Evolutionary conservation across 2,329 filamentous ascomycete species (phyloP).

Genomic region (Ophiostoma angusticollis): DNA sequence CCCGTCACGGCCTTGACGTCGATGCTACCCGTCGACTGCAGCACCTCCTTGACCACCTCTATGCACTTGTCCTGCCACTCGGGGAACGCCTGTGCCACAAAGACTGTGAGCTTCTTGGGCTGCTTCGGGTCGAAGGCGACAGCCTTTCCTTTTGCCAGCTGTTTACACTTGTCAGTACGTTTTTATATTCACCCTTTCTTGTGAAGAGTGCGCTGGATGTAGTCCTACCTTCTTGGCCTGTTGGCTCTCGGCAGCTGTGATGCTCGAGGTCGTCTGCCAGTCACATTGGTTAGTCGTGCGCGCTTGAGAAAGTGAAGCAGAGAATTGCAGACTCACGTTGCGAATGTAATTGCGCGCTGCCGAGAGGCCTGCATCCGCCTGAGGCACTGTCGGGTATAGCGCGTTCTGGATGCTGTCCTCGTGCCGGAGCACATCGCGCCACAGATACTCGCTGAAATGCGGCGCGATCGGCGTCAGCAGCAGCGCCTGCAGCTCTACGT

Average conservation of each 20-base stretch:
- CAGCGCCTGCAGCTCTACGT: conserved; percentile 58
- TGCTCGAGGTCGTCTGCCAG: conserved; percentile 11
- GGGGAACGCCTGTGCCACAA: conserved; percentile 66
- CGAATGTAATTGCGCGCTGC: conserved; percentile 77
- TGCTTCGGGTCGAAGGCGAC: conserved; percentile 77
- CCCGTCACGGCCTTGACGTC: conserved; percentile 74
- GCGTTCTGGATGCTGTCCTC: conserved; percentile 65
- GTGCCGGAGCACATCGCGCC: conserved; percentile 80
- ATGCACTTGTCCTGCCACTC: conserved; percentile 88
- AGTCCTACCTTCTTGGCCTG: conserved; percentile 12
- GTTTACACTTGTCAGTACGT: too few species aligned
- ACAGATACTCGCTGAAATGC: conserved; percentile 91
- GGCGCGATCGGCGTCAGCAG: conserved; percentile 75
- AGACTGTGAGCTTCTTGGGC: conserved; percentile 84
- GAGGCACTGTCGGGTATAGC: conserved; percentile 57
- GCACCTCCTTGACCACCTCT: conserved; percentile 53
- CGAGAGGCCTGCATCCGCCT: conserved; percentile 52
- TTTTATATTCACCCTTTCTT: too few species aligned
- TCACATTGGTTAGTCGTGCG: background rate
- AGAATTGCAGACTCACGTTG: conserved; percentile 7
- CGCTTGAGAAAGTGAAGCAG: background rate
- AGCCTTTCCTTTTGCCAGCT: conserved; percentile 80
- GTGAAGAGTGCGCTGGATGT: too few species aligned
- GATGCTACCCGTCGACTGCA: conserved; percentile 13
- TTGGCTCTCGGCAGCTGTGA: conserved; percentile 16